Evolutionary conservation across 176 grass and related monocot species (phyloP).

Genomic region (Paspalum notatum): DNA sequence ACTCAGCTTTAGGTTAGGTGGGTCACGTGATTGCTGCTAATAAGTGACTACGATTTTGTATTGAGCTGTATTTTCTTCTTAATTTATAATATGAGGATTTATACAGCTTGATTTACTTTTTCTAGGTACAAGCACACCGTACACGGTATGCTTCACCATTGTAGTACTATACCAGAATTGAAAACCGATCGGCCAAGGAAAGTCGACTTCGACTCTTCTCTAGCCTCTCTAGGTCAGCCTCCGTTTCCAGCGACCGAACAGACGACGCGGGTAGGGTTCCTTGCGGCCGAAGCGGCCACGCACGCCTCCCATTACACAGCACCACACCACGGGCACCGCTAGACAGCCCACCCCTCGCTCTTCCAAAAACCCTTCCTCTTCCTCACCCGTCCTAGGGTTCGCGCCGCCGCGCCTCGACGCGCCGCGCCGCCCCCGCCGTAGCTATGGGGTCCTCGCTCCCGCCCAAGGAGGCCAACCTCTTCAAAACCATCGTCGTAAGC

Average conservation of each 20-base stretch:
- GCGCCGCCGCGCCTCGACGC: slow-evolving; percentile 17
- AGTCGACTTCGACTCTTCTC: too few relatives aligned
- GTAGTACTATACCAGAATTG: too few relatives aligned
- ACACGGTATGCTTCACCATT: too few relatives aligned
- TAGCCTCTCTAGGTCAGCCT: background rate
- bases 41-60: too few relatives aligned
- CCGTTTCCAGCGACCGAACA: background rate
- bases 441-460: slow-evolving; percentile 95
- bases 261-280: background rate
- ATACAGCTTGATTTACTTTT: too few relatives aligned
- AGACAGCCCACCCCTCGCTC: slow-evolving; percentile 43
- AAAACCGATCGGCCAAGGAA: too few relatives aligned
- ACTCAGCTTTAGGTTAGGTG: too few relatives aligned
- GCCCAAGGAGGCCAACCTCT: slow-evolving; percentile 95
- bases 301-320: slow-evolving; percentile 33
- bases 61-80: too few relatives aligned
- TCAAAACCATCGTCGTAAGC: slow-evolving; percentile 99
- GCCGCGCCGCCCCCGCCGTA: slow-evolving; percentile 32
- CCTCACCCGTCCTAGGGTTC: slow-evolving; percentile 34
- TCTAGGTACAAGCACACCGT: too few relatives aligned
- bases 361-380: slow-evolving; percentile 50
- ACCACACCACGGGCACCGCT: slow-evolving; percentile 34
- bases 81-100: too few relatives aligned
- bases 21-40: too few relatives aligned
- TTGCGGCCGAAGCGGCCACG: slow-evolving; percentile 27